Base-by-base conservation (phyloP, 2,329 filamentous ascomycete genomes). In the Trichoderma sp. region DNA sequence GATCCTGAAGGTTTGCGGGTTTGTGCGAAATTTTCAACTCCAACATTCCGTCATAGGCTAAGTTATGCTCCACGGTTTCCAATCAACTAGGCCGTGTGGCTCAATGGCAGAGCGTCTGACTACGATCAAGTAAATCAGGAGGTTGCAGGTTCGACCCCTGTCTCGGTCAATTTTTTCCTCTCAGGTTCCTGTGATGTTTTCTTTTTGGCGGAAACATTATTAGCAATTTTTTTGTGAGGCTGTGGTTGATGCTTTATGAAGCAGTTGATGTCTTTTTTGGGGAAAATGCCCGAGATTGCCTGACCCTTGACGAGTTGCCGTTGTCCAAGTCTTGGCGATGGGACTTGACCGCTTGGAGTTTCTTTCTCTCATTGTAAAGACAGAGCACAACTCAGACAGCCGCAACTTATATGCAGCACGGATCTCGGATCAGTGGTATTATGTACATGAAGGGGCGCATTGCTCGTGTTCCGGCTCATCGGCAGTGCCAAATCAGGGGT, bases 21-120 rank as follows among this genome's bases (percentile, higher is more conserved):
- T 11, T 35, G 56, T 7, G 35, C n/a, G n/a, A 59, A 18, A 27
- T 56, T 56, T 16, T 29, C 31, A 31, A 38, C 35, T 21, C 4
- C 12, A 41, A 14, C 7, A 3, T 9, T 29, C n/a, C 4, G 62
- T 71, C 5, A 73, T 73, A 73, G 27, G 14, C n/a, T 35, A n/a
- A 14, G 18, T 53, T 73, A 27, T 35, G 9, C 60, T 16, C 1
- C 11, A 5, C 0, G 27, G 1, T 1, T 16, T 53, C 21, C 29
- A 73, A 69, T 65, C 38, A 21, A 53, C 56, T 31, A 66, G 71
- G 71, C 71, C 71, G 71, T 74, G 71, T 74, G 71, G 71, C 71
- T 74, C 71, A 74, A 74, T 74, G 71, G 71, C 71, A 74, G 71
- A 74, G 71, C 71, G 71, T 74, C 71, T 74, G 71, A 74, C 71